Base-by-base conservation (phyloP, 192 early-diverging fungal species). In the Coemansia sp. region DNA sequence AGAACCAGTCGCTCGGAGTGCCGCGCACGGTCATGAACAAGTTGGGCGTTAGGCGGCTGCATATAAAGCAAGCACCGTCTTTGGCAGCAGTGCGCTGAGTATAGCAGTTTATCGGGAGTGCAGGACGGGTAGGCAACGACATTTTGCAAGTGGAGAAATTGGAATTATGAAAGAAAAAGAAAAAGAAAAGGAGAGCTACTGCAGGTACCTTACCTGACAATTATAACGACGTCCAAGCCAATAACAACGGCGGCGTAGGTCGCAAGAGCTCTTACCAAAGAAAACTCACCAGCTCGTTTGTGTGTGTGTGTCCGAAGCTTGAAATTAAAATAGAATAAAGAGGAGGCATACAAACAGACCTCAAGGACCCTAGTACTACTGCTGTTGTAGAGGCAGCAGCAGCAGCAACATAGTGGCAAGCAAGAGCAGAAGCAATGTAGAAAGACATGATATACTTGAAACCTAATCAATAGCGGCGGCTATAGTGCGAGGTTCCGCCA, bases 1-100 rank as follows among this genome's bases (percentile, higher is more conserved):
- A 79, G 73, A 79, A 79, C 77, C 77, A 79, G 69, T 79, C 77
- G 33, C 55, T 13, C 15, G 68, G 57, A 9, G 60, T 42, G 41
- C 24, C 43, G 11, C 68, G 55, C 51, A 71, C 77, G 0, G 77
- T 67, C 47, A 79, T 18, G 12, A 79, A 57, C 31, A 79, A 24
- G 11, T 36, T 68, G 6, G 72, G 20, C 10, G 73, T 75, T 24
- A 71, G 34, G 40, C 13, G 8, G 20, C 54, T 54, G 40, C 77
- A 79, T 22, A 79, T 63, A 51, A 79, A 79, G 41, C 77, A 79
- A 7, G 69, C 2, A 12, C 77, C 68, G 38, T 71, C 68, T 43
- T 71, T 71, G 4, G 41, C 69, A 8, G 77, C 72, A 6, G 68
- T 74, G 49, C 77, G 72, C 51, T 71, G 63, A 3, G 57, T 11